A percentile compares a stretch with the other conserved stretches of the same genome.
These are phyloP conservation scores for Penicillium sp. DNA, from an alignment of 2,329 filamentous ascomycete species.

Conservation along the genomic window DNA sequence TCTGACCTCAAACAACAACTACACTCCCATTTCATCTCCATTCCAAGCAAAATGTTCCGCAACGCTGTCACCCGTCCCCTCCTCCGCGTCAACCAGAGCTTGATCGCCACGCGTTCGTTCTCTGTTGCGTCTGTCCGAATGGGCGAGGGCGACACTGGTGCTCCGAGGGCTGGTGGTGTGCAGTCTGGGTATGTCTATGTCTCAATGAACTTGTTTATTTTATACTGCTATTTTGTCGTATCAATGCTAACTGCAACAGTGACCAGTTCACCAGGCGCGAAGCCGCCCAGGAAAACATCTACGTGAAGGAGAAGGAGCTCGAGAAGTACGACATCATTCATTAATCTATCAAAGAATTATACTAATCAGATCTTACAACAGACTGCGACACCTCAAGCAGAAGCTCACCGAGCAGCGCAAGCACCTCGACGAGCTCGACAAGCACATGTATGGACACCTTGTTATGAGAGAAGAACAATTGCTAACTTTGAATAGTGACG, in stretches of 20 bases:
- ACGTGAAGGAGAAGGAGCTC: slow-evolving; percentile 82
- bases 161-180: slow-evolving; percentile 33
- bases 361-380: slow-evolving; percentile 21
- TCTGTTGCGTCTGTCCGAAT: slow-evolving; percentile 61
- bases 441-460: slow-evolving; percentile 69
- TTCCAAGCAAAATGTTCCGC: slow-evolving; percentile 14
- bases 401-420: slow-evolving; percentile 71
- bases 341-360: background rate
- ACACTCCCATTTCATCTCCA: background rate
- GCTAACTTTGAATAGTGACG: slow-evolving; percentile 56
- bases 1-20: background rate
- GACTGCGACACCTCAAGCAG: slow-evolving; percentile 65
- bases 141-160: slow-evolving; percentile 66
- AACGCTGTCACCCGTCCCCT: slow-evolving; percentile 14
- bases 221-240: background rate
- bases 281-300: slow-evolving; percentile 76
- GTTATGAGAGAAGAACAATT: background rate
- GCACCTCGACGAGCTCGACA: slow-evolving; percentile 78
- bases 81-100: slow-evolving; percentile 37
- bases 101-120: slow-evolving; percentile 55
- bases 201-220: background rate
- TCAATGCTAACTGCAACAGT: slow-evolving; percentile 44
- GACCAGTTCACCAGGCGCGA: slow-evolving; percentile 93
- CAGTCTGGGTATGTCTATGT: slow-evolving; percentile 28
- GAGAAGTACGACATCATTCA: slow-evolving; percentile 60